These are phyloP conservation scores for Cryptococcus depauperatus DNA, from an alignment of 1,284 basidiomycete genomes.

Conservation along the genomic window DNA sequence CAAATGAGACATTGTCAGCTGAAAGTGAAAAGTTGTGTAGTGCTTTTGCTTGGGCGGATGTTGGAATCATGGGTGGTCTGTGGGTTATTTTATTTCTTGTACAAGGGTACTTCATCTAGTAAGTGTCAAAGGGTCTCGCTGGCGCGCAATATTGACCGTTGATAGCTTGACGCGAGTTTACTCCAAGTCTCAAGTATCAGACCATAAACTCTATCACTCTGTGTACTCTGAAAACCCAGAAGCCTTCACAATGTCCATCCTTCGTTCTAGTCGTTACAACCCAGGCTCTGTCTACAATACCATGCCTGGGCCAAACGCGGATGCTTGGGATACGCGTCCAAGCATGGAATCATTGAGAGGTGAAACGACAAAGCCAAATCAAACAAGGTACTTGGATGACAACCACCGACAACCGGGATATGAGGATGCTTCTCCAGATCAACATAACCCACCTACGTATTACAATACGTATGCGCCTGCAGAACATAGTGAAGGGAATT, in stretches of 20 bases:
- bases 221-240: conserved; percentile 52
- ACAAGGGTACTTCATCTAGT: conserved; percentile 53
- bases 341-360: conserved; percentile 48
- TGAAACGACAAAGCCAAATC: conserved; percentile 6
- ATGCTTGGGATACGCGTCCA: conserved; percentile 64
- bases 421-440: conserved; percentile 24
- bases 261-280: conserved; percentile 57
- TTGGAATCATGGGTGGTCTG: conserved; percentile 80
- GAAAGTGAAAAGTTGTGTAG: conserved; percentile 66
- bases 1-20: conserved; percentile 21
- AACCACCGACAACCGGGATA: conserved; percentile 4
- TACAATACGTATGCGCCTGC: conserved; percentile 7
- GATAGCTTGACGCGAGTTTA: conserved; percentile 64
- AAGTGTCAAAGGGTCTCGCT: conserved; percentile 2
- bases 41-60: conserved; percentile 80
- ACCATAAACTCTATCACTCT: conserved; percentile 71
- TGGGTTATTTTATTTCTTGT: conserved; percentile 68
- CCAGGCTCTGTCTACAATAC: conserved; percentile 42
- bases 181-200: conserved; percentile 61
- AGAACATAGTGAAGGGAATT: not conserved
- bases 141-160: not conserved
- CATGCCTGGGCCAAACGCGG: conserved; percentile 40
- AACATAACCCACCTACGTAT: conserved; percentile 8
- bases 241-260: conserved; percentile 54
- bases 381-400: conserved; percentile 5